Evolutionary conservation across 306 rosid species (phyloP).

Genomic region (Datisca glomerata): DNA sequence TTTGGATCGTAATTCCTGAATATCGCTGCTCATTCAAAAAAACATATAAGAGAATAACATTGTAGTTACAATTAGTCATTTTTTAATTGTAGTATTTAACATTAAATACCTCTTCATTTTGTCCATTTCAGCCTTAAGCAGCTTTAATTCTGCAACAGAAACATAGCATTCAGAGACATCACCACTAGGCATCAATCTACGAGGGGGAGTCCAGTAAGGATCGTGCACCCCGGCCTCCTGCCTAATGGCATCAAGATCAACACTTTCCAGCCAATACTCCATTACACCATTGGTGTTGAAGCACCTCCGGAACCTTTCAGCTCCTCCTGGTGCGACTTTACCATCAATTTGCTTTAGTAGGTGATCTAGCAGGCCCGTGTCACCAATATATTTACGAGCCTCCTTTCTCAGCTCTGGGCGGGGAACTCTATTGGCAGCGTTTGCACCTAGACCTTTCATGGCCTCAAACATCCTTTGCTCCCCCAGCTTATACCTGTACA

Average conservation of each 20-base stretch:
- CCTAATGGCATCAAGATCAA: constrained; percentile 45
- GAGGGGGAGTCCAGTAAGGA: constrained; percentile 63
- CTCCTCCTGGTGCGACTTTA: constrained; percentile 61
- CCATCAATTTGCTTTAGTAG: constrained; percentile 74
- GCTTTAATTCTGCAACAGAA: constrained; percentile 49
- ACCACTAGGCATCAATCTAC: constrained; percentile 15
- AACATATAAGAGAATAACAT: constrained; percentile 10
- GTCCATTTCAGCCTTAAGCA: constrained; percentile 47
- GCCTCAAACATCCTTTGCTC: constrained; percentile 59
- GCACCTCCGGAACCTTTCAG: constrained; percentile 69
- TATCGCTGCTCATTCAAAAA: constrained; percentile 44
- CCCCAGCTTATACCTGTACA: constrained; percentile 51
- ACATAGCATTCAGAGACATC: constrained; percentile 19
- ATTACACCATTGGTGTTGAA: constrained; percentile 55
- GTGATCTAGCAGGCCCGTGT: constrained; percentile 88
- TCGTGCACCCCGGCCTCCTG: constrained; percentile 63
- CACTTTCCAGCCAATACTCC: constrained; percentile 95
- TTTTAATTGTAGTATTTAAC: constrained; percentile 13
- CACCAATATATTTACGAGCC: constrained; percentile 69
- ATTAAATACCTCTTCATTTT: constrained; percentile 74
- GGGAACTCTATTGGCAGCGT: constrained; percentile 53
- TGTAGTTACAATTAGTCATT: not conserved
- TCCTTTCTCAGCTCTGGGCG: constrained; percentile 48
- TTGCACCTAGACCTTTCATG: constrained; percentile 57
- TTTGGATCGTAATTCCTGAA: constrained; percentile 42